These are phyloP conservation scores for Metarhizium album DNA, from an alignment of 2,329 filamentous ascomycete genomes.

Conservation along the genomic window DNA sequence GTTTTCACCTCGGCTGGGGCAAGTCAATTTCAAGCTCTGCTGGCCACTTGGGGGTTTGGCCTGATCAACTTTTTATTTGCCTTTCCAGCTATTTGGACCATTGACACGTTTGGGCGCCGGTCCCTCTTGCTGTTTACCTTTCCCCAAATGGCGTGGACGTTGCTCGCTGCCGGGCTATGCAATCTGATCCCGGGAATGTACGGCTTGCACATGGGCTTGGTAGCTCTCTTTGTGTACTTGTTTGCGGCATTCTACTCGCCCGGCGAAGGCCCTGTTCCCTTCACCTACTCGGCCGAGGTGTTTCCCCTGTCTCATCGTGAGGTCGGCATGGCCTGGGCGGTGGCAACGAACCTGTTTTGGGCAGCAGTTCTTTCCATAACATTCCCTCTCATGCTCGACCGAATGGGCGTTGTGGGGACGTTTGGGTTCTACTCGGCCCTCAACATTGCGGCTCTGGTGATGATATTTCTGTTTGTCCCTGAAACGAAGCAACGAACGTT, in stretches of 20 bases:
- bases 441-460: slow-evolving; percentile 41
- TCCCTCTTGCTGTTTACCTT: slow-evolving; percentile 34
- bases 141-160: slow-evolving; percentile 31
- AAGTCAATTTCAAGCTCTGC: slow-evolving; percentile 41
- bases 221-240: slow-evolving; percentile 46
- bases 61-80: slow-evolving; percentile 48
- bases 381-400: slow-evolving; percentile 44
- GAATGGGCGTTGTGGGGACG: slow-evolving; percentile 33
- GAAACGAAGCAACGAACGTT: slow-evolving; percentile 48
- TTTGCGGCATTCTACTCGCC: slow-evolving; percentile 41
- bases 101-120: slow-evolving; percentile 46
- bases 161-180: slow-evolving; percentile 33
- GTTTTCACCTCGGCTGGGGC: slow-evolving; percentile 50
- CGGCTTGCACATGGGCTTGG: slow-evolving; percentile 29
- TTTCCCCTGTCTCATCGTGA: slow-evolving; percentile 62
- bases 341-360: slow-evolving; percentile 54
- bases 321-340: slow-evolving; percentile 59
- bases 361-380: slow-evolving; percentile 52
- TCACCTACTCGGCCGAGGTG: slow-evolving; percentile 58
- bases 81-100: slow-evolving; percentile 47
- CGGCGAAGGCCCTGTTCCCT: slow-evolving; percentile 55
- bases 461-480: slow-evolving; percentile 47
- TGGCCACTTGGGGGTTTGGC: slow-evolving; percentile 48
- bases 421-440: slow-evolving; percentile 46
- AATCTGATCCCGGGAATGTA: slow-evolving; percentile 35